A percentile compares a stretch with the other conserved stretches of the same genome.
Conservation (phyloP, 23 red algal genomes). For the Gracilariopsis chorda region DNA sequence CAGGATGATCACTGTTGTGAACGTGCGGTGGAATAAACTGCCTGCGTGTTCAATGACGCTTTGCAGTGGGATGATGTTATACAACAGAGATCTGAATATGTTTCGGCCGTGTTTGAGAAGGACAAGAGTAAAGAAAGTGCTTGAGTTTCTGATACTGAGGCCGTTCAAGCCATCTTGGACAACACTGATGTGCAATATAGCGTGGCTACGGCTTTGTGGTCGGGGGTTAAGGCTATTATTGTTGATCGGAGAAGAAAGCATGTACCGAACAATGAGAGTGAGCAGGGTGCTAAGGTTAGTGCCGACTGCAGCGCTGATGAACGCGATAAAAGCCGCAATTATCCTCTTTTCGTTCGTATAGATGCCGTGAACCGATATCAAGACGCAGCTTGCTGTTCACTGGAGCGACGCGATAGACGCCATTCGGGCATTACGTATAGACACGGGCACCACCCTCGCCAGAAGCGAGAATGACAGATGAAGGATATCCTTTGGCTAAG, state of each 20-base stretch:
- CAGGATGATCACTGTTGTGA: conserved; percentile 11
- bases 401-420: too few species aligned
- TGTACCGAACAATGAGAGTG: too few species aligned
- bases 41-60: not conserved
- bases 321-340: too few species aligned
- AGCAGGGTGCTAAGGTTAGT: too few species aligned
- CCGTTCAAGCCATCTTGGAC: not conserved
- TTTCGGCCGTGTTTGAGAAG: not conserved
- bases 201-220: conserved; percentile 30
- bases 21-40: not conserved
- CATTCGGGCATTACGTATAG: too few species aligned
- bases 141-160: not conserved
- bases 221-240: conserved; percentile 25
- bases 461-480: too few species aligned
- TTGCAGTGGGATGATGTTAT: not conserved
- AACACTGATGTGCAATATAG: conserved; percentile 13
- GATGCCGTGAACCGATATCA: too few species aligned
- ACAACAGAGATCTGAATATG: not conserved
- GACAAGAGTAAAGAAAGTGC: not conserved
- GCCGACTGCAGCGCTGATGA: too few species aligned
- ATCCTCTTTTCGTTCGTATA: too few species aligned
- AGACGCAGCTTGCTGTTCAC: too few species aligned
- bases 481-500: not conserved
- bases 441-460: too few species aligned
- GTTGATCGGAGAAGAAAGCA: conserved; percentile 11